Evolutionary conservation across 2,329 filamentous ascomycete genomes (phyloP), one percentile per base, ranked within the genome.

Genomic region (Myriosclerotinia scirpicola): DNA sequence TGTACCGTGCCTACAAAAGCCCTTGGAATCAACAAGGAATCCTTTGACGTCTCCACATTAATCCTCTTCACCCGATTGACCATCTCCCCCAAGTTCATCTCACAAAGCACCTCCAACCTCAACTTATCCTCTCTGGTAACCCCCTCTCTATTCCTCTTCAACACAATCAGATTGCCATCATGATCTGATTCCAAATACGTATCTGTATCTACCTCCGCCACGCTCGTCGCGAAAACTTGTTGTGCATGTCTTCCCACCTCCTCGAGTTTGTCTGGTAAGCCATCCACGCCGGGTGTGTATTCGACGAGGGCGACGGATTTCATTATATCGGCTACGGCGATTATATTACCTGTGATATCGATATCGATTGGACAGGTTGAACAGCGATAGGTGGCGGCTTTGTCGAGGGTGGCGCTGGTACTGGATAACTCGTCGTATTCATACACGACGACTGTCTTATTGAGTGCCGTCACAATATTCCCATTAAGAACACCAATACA

Each of bases 251-350:
- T 85, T 4, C 90, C 90, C 3, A 90, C 82, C 80, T 97, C 92
- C 0, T 82, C 81, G 9, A 98, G 82, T 63, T 82, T 85, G 64
- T 89, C 85, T 14, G 83, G 79, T n/a, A 84, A 78, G 0, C 84
- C 86, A 3, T 85, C 79, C 30, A 82, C 77, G 2, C 86, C 84
- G 3, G 83, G 83, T 0, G 83, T 81, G 75, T 90, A 95, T 75
- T 95, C 83, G 11, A 97, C 81, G 7, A 98, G 80, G 1, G 90
- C 88, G 34, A 96, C 82, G 1, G 92, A 96, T 79, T 98, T 97
- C 91, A 97, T 97, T 55, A 99, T 80, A 75, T 99, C 95, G 0
- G 90, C 91, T 12, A 98, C 88, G 0, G 91, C 92, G 69, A 99
- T 93, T 34, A 86, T 82, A 71, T 89, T 88, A 0, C 85, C 90